phyloP scores from a whole-genome alignment of 2,329 filamentous ascomycete genomes.

The Diaporthe destruens region DNA sequence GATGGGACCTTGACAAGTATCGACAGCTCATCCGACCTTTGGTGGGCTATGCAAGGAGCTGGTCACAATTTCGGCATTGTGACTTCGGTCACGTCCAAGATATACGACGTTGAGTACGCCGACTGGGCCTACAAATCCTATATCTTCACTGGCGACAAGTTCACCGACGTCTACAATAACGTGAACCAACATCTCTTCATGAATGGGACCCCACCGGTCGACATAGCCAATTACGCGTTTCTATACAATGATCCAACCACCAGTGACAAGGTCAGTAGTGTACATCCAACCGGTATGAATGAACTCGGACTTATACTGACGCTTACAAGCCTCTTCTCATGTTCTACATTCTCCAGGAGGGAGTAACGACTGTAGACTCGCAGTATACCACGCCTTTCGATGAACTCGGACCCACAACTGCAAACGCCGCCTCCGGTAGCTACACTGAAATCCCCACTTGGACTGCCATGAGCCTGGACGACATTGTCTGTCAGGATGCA shows the following conservation, averaged over 20 bases:
- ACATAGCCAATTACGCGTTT: constrained; percentile 9
- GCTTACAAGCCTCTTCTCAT: constrained; percentile 15
- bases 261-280: constrained; percentile 5
- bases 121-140: constrained; percentile 60
- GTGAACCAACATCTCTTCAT: constrained; percentile 58
- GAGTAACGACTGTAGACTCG: neutral
- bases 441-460: constrained; percentile 26
- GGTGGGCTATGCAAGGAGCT: constrained; percentile 69
- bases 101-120: constrained; percentile 58
- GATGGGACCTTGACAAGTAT: constrained; percentile 58
- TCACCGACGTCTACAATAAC: constrained; percentile 51
- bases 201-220: constrained; percentile 56
- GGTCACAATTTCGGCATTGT: constrained; percentile 73
- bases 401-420: neutral
- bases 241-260: constrained; percentile 24
- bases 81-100: constrained; percentile 60
- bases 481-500: constrained; percentile 16
- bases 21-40: constrained; percentile 62
- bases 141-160: constrained; percentile 61
- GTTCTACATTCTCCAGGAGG: constrained; percentile 22
- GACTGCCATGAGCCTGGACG: constrained; percentile 14
- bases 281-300: neutral
- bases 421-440: constrained; percentile 17
- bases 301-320: neutral
- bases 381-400: constrained; percentile 15